These are phyloP conservation scores for Hygrophorus pudorinus DNA, from an alignment of 768 basidiomycete species.

Conservation along the genomic window DNA sequence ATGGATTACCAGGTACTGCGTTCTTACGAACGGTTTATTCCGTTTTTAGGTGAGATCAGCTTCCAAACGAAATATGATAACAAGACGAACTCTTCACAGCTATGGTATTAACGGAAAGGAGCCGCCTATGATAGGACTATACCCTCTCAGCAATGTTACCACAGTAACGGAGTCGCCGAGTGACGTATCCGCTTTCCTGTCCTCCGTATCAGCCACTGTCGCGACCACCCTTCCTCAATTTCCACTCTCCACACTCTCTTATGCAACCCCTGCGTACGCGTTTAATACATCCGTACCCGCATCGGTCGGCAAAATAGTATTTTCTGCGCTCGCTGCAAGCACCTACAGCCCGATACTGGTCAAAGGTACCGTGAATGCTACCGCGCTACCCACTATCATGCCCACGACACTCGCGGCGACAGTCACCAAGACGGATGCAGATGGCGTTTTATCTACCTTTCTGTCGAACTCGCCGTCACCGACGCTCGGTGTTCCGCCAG, in stretches of 20 bases:
- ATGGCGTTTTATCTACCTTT: conserved; percentile 43
- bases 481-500: conserved; percentile 56
- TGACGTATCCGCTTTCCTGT: conserved; percentile 39
- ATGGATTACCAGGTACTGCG: conserved; percentile 34
- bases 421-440: conserved; percentile 43
- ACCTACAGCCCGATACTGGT: conserved; percentile 58
- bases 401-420: conserved; percentile 44
- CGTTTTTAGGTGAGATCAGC: conserved; percentile 49
- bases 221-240: conserved; percentile 66
- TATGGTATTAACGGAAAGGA: conserved; percentile 69
- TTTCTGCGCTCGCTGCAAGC: conserved; percentile 56
- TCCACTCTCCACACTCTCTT: conserved; percentile 52
- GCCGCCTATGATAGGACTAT: conserved; percentile 71
- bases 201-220: conserved; percentile 54
- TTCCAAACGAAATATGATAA: background rate
- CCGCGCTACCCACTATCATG: conserved; percentile 48
- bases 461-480: conserved; percentile 41
- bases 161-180: conserved; percentile 29
- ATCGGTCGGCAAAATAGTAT: conserved; percentile 42
- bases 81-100: conserved; percentile 26
- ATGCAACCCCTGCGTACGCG: conserved; percentile 51
- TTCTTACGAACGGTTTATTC: conserved; percentile 74
- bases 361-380: conserved; percentile 28
- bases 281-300: conserved; percentile 62
- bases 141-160: conserved; percentile 42